Conservation (phyloP, 2,329 filamentous ascomycete genomes). For the Nemania bipapillata region DNA sequence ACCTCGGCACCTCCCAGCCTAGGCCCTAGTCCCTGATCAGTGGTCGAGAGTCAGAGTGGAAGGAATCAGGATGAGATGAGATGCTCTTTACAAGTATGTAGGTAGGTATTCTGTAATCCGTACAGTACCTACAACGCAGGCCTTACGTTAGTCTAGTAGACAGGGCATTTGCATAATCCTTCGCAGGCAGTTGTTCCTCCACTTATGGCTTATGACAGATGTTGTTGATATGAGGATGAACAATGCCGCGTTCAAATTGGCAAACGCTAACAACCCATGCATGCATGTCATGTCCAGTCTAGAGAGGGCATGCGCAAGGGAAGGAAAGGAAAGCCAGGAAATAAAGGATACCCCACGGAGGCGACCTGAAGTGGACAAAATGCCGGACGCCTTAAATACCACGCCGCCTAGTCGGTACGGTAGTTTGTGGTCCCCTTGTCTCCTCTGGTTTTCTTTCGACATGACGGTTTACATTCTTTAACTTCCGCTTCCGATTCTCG, state of each 20-base stretch:
- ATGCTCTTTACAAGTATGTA: too few species aligned
- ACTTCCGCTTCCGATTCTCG: slow-evolving; percentile 27
- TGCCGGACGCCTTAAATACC: slow-evolving; percentile 36
- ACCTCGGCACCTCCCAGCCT: not conserved
- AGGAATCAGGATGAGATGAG: slow-evolving; percentile 20
- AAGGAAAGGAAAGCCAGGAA: slow-evolving; percentile 15
- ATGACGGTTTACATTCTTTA: slow-evolving; percentile 35
- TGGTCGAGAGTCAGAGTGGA: not conserved
- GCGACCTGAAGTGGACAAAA: slow-evolving; percentile 21
- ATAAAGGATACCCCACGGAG: slow-evolving; percentile 33
- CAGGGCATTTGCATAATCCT: slow-evolving; percentile 31
- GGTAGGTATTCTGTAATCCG: too few species aligned
- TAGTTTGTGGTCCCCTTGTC: slow-evolving; percentile 29
- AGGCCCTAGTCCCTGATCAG: not conserved
- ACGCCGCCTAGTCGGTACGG: slow-evolving; percentile 30
- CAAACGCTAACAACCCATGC: slow-evolving; percentile 34
- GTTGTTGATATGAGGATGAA: slow-evolving; percentile 24
- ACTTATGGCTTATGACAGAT: slow-evolving; percentile 37
- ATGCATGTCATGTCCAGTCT: slow-evolving; percentile 12
- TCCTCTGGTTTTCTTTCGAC: slow-evolving; percentile 32
- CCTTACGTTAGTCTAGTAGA: not conserved
- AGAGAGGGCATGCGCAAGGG: too few species aligned
- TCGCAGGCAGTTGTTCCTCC: slow-evolving; percentile 19
- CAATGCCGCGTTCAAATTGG: slow-evolving; percentile 37
- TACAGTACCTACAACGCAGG: too few species aligned